Conservation (phyloP, 345 rosid genomes). For the Erysimum cheiranthoides region DNA sequence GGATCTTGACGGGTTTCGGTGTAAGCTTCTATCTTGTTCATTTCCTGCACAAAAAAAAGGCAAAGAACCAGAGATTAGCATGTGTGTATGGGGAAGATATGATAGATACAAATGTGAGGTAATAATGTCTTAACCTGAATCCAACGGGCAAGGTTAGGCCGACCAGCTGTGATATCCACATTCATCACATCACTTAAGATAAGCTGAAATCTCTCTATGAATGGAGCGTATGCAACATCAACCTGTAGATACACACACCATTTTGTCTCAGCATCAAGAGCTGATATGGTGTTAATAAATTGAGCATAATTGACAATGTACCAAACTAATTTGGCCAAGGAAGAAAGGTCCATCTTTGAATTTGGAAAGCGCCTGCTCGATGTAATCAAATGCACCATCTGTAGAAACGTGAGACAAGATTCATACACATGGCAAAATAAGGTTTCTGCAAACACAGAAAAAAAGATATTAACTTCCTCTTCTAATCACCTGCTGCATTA, state of each 20-base stretch:
- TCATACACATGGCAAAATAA: slow-evolving; percentile 6
- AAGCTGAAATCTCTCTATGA: slow-evolving; percentile 66
- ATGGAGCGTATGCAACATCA: slow-evolving; percentile 81
- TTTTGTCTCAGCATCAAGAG: neutral
- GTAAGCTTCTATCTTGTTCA: slow-evolving; percentile 74
- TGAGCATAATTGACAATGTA: slow-evolving; percentile 20
- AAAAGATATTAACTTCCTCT: neutral
- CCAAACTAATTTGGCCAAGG: slow-evolving; percentile 77
- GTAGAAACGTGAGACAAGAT: slow-evolving; percentile 31
- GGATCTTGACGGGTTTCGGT: slow-evolving; percentile 70
- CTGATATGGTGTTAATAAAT: slow-evolving; percentile 12
- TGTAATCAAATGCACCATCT: slow-evolving; percentile 71
- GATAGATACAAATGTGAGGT: neutral
- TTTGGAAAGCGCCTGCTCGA: slow-evolving; percentile 72
- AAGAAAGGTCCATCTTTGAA: slow-evolving; percentile 81
- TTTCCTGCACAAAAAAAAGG: slow-evolving; percentile 53
- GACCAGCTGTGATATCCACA: slow-evolving; percentile 64
- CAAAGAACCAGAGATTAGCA: slow-evolving; percentile 20
- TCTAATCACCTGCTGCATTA: slow-evolving; percentile 52
- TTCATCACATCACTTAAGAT: slow-evolving; percentile 60
- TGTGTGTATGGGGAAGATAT: neutral
- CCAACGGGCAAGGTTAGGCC: slow-evolving; percentile 79
- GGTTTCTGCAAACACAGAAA: slow-evolving; percentile 3
- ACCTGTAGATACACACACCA: slow-evolving; percentile 48
- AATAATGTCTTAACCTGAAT: slow-evolving; percentile 57